Percentiles rank a stretch among this genome's conserved stretches.
phyloP scores from a whole-genome alignment of 202 grass and related monocot genomes.

The Saccharum hybrid region DNA sequence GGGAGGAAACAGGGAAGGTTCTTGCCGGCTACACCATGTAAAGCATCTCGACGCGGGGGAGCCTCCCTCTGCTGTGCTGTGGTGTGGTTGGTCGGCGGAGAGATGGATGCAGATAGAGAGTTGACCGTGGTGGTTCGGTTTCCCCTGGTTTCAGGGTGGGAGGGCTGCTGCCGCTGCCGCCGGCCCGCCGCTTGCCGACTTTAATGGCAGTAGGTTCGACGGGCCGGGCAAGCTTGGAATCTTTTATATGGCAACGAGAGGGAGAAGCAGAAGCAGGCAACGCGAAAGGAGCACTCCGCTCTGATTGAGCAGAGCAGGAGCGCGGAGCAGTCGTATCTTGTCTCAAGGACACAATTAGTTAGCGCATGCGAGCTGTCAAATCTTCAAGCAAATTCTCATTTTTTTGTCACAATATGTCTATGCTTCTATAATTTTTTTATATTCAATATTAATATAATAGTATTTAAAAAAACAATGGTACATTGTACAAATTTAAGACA shows the following conservation, averaged over 20 bases:
- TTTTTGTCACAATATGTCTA: not conserved
- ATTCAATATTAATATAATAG: not conserved
- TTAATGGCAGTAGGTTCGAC: constrained; percentile 41
- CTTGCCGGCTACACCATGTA: constrained; percentile 49
- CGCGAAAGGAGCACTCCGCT: not conserved
- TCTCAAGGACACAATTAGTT: constrained; percentile 12
- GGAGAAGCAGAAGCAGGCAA: not conserved
- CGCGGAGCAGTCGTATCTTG: not conserved
- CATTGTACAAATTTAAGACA: not conserved
- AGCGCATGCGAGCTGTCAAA: constrained; percentile 20
- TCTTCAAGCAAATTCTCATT: not conserved
- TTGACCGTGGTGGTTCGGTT: constrained; percentile 29
- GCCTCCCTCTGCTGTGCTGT: not conserved
- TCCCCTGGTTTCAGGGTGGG: constrained; percentile 9
- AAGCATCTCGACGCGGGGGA: constrained; percentile 1
- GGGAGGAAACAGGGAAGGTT: constrained; percentile 29
- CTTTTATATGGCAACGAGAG: constrained; percentile 35
- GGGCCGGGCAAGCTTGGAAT: constrained; percentile 41
- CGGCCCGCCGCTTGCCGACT: not conserved
- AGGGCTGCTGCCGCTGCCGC: not conserved
- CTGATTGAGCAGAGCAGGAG: not conserved
- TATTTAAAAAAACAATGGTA: not conserved
- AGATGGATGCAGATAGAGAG: constrained; percentile 10
- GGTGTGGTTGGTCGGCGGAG: not conserved
- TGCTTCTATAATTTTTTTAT: not conserved